Evolutionary conservation across 106 monocot species (phyloP).

Genomic region (Acorus calamus): DNA sequence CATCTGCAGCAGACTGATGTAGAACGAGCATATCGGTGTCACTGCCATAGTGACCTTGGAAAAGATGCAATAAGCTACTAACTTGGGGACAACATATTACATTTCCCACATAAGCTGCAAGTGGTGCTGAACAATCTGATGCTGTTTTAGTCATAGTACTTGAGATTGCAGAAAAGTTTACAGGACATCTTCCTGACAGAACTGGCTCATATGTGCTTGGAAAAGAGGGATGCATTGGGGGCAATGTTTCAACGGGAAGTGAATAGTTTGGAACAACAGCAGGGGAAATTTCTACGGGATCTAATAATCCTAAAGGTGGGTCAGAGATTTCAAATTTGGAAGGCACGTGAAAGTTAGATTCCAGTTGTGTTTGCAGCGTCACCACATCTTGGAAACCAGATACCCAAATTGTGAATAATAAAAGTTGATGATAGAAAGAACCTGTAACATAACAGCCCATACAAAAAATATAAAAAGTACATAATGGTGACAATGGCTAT

Average conservation of each 20-base stretch:
- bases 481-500: too few relatives aligned
- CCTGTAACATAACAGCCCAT: not conserved
- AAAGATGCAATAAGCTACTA: not conserved
- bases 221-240: not conserved
- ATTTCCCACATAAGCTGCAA: not conserved
- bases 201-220: not conserved
- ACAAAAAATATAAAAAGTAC: too few relatives aligned
- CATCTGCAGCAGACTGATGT: not conserved
- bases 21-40: not conserved
- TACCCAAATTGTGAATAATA: not conserved
- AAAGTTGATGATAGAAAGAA: not conserved
- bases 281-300: not conserved
- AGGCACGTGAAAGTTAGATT: not conserved
- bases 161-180: not conserved
- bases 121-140: not conserved
- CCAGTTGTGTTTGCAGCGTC: not conserved
- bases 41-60: not conserved
- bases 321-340: not conserved
- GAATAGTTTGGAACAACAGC: not conserved
- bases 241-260: not conserved
- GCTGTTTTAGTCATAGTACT: not conserved
- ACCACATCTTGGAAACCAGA: not conserved
- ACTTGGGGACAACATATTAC: not conserved
- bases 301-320: not conserved
- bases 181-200: not conserved